These are phyloP conservation scores for Aotearoamyces nothofagi DNA, from an alignment of 2,329 filamentous ascomycete genomes.

Conservation along the genomic window DNA sequence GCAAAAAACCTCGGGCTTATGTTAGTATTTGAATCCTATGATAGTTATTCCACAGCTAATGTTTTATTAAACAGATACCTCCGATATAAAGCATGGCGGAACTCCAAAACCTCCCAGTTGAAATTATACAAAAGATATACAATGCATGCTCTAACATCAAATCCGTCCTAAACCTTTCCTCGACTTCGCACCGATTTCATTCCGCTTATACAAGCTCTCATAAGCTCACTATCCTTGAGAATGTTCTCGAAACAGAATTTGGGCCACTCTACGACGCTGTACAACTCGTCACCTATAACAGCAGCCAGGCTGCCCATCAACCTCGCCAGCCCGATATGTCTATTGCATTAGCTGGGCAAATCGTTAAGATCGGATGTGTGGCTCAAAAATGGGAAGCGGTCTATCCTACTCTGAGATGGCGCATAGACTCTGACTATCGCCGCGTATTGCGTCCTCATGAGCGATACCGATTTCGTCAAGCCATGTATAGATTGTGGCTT, in stretches of 20 bases:
- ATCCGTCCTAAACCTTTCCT: conserved; percentile 1
- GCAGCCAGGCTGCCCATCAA: background rate
- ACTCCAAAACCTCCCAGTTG: conserved; percentile 3
- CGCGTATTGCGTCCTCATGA: conserved; percentile 2
- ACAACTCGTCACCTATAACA: conserved; percentile 4
- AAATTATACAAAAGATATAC: conserved; percentile 3
- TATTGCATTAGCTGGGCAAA: conserved; percentile 2
- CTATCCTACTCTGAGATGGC: conserved; percentile 4
- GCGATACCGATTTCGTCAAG: background rate
- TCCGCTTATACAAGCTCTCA: conserved; percentile 1
- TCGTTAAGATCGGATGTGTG: conserved; percentile 1
- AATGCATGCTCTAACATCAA: conserved; percentile 1
- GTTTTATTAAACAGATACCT: conserved; percentile 1
- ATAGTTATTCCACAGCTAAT: conserved; percentile 3
- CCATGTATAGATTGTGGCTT: conserved; percentile 4
- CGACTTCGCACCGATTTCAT: conserved; percentile 1
- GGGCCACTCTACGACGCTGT: conserved; percentile 3
- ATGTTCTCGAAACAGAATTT: conserved; percentile 3
- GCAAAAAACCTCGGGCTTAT: conserved; percentile 1
- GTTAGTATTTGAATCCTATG: conserved; percentile 1
- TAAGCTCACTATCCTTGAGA: conserved; percentile 3
- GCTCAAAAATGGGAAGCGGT: conserved; percentile 2
- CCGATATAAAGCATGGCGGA: conserved; percentile 2
- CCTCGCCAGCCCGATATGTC: conserved; percentile 3
- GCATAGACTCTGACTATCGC: conserved; percentile 1